Evolutionary conservation across 2,329 filamentous ascomycete species (phyloP).

Genomic region (Aspergillus viridinutans): DNA sequence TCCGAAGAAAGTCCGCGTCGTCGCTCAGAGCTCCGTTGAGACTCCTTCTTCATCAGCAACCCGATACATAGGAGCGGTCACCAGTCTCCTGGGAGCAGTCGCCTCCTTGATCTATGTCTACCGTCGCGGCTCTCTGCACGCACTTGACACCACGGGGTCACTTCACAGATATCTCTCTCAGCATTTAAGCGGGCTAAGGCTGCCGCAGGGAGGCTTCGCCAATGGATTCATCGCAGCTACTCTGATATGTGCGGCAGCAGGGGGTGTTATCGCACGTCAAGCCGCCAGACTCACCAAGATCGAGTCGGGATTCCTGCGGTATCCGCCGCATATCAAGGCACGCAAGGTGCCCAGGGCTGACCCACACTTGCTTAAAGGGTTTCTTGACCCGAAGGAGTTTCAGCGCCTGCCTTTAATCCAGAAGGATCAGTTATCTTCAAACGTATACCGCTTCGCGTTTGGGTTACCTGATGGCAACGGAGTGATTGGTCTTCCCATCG

Average conservation of each 20-base stretch:
- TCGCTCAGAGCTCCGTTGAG: constrained; percentile 8
- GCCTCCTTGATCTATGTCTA: constrained; percentile 33
- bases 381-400: constrained; percentile 48
- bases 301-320: constrained; percentile 21
- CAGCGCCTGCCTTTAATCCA: constrained; percentile 43
- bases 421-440: constrained; percentile 19
- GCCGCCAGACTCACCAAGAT: constrained; percentile 17
- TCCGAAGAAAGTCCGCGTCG: constrained; percentile 12
- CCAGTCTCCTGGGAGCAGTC: constrained; percentile 18
- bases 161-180: too few relatives aligned
- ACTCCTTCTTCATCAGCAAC: constrained; percentile 8
- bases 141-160: too few relatives aligned
- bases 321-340: constrained; percentile 35
- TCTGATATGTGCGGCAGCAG: constrained; percentile 8
- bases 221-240: constrained; percentile 18
- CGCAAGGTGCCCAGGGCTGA: constrained; percentile 36
- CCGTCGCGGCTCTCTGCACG: background rate
- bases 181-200: background rate
- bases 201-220: constrained; percentile 11
- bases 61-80: constrained; percentile 28
- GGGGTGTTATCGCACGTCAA: constrained; percentile 6
- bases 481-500: constrained; percentile 53
- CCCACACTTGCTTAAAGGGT: constrained; percentile 41
- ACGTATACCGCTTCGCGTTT: constrained; percentile 45
- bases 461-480: constrained; percentile 41